Evolutionary conservation across 306 rosid genomes (phyloP), one percentile per base, ranked within the genome.

Genomic region (Rosa multiflora): DNA sequence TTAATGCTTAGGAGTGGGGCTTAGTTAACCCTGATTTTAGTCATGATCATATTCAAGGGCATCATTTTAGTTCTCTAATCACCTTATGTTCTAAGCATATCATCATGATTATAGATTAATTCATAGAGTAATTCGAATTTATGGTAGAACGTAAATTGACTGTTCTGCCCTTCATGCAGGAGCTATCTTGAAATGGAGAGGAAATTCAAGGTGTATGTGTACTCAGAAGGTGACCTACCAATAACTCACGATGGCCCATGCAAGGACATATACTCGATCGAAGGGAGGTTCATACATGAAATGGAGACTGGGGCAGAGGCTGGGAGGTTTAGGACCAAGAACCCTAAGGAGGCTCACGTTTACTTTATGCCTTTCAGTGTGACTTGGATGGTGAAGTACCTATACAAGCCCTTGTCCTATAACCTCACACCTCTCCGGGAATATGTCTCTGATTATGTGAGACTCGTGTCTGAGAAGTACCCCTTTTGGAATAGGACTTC

Each of bases 161-260:
- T 10, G 6, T 42, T 49, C 3, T 21, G 43, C 39, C 73, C n/a
- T 39, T 12, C 10, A 20, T 72, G 39, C 90, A 94, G 97, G 84
- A 94, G 98, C 89, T 92, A 94, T 75, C 17, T 70, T 76, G 91
- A 94, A 80, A 94, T 94, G 98, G 97, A 94, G 79, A 94, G 76
- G 79, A 80, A 87, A 76, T 94, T 94, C 71, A 89, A 94, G 78
- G 91, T 94, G 48, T 89, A 90, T 68, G 89, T 94, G 58, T 94
- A 94, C 81, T 43, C 81, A 37, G 97, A 94, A 68, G 98, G 97
- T 12, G 97, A 90, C 53, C 85, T 77, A 40, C 98, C 98, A 21
- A 79, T 94, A 12, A 82, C 85, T 12, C 98, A 89, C 46, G 88
- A 88, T 35, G 98, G 93, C 10, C 98, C 98, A 3, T 94, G 96